phyloP scores from a whole-genome alignment of 768 basidiomycete genomes.

The Vararia minispora region DNA sequence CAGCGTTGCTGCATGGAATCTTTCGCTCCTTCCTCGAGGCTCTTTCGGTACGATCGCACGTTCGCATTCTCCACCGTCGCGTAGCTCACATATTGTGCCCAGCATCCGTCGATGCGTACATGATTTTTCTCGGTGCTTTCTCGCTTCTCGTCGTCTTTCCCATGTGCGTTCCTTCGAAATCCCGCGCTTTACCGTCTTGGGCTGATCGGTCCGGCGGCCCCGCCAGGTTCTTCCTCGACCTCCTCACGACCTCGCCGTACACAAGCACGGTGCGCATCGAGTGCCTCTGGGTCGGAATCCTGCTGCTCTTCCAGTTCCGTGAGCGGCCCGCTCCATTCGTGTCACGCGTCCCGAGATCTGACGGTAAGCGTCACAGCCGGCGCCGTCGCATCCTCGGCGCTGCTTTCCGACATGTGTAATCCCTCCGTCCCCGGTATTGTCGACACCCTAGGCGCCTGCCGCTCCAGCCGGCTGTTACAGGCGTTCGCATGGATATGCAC shows the following conservation, averaged over 20 bases:
- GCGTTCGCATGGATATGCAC: slow-evolving; percentile 13
- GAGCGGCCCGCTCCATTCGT: neutral
- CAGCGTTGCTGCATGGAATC: slow-evolving; percentile 13
- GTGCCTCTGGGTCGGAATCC: slow-evolving; percentile 9
- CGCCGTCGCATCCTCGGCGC: slow-evolving; percentile 5
- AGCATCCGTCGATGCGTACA: slow-evolving; percentile 8
- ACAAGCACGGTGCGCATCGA: slow-evolving; percentile 11
- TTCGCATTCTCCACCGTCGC: too few species aligned
- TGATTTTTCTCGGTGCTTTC: slow-evolving; percentile 14
- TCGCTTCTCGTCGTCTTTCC: slow-evolving; percentile 9
- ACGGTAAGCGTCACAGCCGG: slow-evolving; percentile 3
- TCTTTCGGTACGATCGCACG: slow-evolving; percentile 1
- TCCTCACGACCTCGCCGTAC: slow-evolving; percentile 2
- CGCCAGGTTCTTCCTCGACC: slow-evolving; percentile 7
- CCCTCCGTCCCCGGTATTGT: neutral
- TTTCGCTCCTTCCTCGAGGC: slow-evolving; percentile 3
- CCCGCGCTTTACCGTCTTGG: neutral
- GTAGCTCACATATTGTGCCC: neutral
- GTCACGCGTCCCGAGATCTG: neutral
- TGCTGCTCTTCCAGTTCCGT: slow-evolving; percentile 11
- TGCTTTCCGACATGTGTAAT: slow-evolving; percentile 10
- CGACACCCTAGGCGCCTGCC: slow-evolving; percentile 7
- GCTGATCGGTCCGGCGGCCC: neutral
- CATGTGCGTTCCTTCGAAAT: too few species aligned
- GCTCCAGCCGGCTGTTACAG: slow-evolving; percentile 6